Conservation (phyloP, 176 grass and related monocot genomes). For the Musa troglodytarum region DNA sequence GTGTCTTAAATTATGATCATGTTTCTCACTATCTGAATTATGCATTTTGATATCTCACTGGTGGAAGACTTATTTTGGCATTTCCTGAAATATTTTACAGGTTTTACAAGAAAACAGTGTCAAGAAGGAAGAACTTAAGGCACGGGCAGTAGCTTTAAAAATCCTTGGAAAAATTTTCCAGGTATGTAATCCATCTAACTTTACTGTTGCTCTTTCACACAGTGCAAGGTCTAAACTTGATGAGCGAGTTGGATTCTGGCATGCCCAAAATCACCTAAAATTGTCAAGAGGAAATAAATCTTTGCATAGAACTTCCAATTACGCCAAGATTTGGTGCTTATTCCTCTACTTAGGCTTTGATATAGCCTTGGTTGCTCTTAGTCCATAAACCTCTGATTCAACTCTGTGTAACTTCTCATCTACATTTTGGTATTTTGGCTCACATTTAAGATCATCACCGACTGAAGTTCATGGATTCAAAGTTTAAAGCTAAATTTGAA, state of each 20-base stretch:
- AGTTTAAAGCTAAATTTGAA: neutral
- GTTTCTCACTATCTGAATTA: neutral
- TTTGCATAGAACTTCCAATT: neutral
- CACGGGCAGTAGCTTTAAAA: conserved; percentile 65
- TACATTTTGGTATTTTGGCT: too few relatives aligned
- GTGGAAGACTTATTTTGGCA: neutral
- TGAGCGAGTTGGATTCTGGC: neutral
- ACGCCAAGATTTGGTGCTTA: neutral
- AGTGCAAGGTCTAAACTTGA: neutral
- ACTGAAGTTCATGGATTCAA: neutral
- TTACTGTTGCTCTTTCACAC: neutral
- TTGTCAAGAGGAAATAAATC: neutral
- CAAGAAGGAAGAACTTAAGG: conserved; percentile 90
- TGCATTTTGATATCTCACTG: neutral
- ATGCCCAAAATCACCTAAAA: neutral
- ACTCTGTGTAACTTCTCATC: too few relatives aligned
- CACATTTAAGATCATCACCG: too few relatives aligned
- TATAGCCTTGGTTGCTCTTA: neutral
- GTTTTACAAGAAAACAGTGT: conserved; percentile 74
- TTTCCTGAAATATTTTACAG: conserved; percentile 28
- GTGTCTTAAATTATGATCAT: neutral
- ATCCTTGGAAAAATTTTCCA: conserved; percentile 85
- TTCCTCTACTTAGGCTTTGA: neutral
- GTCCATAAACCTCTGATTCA: neutral
- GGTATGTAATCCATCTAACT: conserved; percentile 26